Evolutionary conservation across 345 rosid genomes (phyloP).

Genomic region (Gossypium arboreum): DNA sequence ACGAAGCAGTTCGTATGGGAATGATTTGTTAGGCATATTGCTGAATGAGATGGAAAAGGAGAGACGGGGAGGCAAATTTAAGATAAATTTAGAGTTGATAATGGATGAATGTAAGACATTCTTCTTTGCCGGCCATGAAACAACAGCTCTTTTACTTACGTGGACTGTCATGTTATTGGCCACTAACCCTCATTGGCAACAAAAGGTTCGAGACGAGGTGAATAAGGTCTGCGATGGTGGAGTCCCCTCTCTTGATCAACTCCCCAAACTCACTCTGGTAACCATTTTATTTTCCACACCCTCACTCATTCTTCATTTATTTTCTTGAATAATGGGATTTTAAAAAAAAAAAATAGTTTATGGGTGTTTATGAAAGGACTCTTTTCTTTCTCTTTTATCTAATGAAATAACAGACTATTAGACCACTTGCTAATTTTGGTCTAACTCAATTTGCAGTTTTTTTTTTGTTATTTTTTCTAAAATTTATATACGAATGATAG

Average conservation of each 20-base stretch:
- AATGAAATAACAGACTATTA: neutral
- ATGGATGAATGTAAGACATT: conserved; percentile 99
- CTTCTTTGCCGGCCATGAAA: conserved; percentile 96
- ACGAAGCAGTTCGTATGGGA: conserved; percentile 71
- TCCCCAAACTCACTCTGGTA: conserved; percentile 73
- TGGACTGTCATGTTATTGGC: conserved; percentile 94
- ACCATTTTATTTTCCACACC: neutral
- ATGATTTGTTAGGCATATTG: conserved; percentile 77
- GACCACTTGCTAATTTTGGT: neutral
- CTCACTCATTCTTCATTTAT: neutral
- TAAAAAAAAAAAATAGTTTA: no score
- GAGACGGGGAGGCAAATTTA: conserved; percentile 27
- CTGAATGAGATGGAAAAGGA: conserved; percentile 67
- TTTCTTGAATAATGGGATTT: neutral
- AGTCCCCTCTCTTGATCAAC: conserved; percentile 59
- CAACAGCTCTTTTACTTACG: conserved; percentile 80
- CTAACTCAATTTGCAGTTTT: neutral
- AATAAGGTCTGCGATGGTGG: conserved; percentile 60
- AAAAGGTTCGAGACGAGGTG: conserved; percentile 64
- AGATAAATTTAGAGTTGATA: conserved; percentile 58
- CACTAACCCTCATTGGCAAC: conserved; percentile 79
- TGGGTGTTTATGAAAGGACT: no score
- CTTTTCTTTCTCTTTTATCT: neutral
- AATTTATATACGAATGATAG: no score
- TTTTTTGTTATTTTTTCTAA: neutral